Evolutionary conservation across 2,329 filamentous ascomycete genomes (phyloP).

Genomic region (Venturia asperata): DNA sequence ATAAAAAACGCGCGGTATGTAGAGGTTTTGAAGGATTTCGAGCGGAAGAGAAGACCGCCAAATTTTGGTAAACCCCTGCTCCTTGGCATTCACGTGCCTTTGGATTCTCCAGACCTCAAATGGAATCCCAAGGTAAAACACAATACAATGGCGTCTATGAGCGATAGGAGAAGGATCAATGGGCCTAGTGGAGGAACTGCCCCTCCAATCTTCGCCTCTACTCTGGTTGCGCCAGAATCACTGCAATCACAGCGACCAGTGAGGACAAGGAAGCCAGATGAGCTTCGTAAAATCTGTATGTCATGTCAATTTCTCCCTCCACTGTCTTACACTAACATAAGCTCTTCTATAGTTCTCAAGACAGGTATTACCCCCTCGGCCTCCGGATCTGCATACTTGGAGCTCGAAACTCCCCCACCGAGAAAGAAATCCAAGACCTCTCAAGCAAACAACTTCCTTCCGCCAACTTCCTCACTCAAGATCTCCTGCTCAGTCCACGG

Average conservation of each 20-base stretch:
- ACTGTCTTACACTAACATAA: constrained; percentile 23
- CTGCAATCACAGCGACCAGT: constrained; percentile 42
- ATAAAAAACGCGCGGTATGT: neutral
- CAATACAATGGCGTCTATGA: constrained; percentile 39
- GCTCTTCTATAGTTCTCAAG: constrained; percentile 61
- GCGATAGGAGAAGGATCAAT: constrained; percentile 85
- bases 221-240: constrained; percentile 41
- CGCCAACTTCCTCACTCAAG: constrained; percentile 65
- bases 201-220: constrained; percentile 61
- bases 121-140: neutral
- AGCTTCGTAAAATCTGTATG: constrained; percentile 81
- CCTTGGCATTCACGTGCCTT: neutral
- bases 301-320: constrained; percentile 21
- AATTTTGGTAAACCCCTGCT: neutral
- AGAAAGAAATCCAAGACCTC: constrained; percentile 33
- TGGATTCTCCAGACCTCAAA: neutral
- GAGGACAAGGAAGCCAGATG: constrained; percentile 57
- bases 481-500: constrained; percentile 91
- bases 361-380: constrained; percentile 90
- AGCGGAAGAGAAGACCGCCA: neutral
- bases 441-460: constrained; percentile 39
- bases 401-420: constrained; percentile 40
- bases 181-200: constrained; percentile 71
- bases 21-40: neutral
- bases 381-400: constrained; percentile 84